phyloP scores from a whole-genome alignment of 2,329 filamentous ascomycete species.

The Fusarium sp. region DNA sequence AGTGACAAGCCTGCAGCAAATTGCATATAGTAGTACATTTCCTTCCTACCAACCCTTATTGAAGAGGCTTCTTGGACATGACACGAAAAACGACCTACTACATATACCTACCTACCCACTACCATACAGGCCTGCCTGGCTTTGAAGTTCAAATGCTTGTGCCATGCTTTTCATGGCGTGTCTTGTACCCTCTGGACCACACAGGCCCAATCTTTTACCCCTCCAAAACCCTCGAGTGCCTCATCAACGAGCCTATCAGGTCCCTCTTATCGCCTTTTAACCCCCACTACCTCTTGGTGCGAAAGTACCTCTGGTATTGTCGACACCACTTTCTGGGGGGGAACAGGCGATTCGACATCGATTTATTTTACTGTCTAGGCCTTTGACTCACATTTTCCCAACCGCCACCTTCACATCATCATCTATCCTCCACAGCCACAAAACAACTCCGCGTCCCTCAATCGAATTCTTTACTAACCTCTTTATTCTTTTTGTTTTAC shows the following conservation, averaged over 20 bases:
- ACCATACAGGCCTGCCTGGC: not conserved
- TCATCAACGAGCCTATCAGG: constrained; percentile 28
- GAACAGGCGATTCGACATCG: constrained; percentile 30
- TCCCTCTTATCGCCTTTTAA: constrained; percentile 6
- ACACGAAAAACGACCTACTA: not conserved
- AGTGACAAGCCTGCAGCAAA: constrained; percentile 17
- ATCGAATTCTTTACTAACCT: constrained; percentile 21
- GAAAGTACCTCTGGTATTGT: constrained; percentile 36
- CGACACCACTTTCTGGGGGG: constrained; percentile 29
- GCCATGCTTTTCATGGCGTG: constrained; percentile 15
- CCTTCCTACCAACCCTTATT: not conserved
- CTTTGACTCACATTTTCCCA: constrained; percentile 43
- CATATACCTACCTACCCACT: not conserved
- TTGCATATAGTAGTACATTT: not conserved
- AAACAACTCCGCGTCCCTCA: constrained; percentile 12
- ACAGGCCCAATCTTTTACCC: constrained; percentile 34
- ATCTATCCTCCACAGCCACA: not conserved
- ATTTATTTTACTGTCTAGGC: constrained; percentile 27
- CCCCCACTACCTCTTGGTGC: constrained; percentile 24
- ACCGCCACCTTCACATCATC: constrained; percentile 35
- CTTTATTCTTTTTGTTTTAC: constrained; percentile 23
- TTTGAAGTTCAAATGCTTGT: constrained; percentile 17
- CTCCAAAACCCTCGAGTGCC: constrained; percentile 35
- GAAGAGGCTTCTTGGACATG: not conserved
- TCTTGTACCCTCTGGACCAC: constrained; percentile 14